Base-by-base conservation (phyloP, 192 early-diverging fungal genomes). In the Rhizoclosmatium globosum region DNA sequence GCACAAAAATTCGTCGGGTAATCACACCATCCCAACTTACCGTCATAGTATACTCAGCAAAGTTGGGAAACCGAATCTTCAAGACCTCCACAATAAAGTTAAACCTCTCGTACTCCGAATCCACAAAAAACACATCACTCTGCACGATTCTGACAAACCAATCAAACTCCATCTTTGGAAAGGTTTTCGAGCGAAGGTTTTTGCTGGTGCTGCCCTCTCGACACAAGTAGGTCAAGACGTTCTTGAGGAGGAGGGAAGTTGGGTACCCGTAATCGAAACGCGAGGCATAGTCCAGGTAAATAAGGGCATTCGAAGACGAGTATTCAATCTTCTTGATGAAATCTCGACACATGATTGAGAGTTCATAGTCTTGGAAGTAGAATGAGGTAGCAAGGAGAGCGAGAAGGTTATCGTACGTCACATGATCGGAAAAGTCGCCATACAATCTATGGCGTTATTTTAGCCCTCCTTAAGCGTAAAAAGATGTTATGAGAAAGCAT, bases 141-240 rank as follows among this genome's bases (percentile, higher is more conserved):
- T 76, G 74, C 4, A 76, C 74, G 31, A 76, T 66, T 6, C 64
- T 39, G 19, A 13, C 38, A 45, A 76, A 76, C 74, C 74, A 76
- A 2, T 23, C 47, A 56, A 76, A 76, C 19, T 76, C 74, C 64
- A 76, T 76, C 45, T 76, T 65, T 19, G 44, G 42, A 66, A 76
- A 76, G 39, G 74, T 76, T n/a, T 53, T 53, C 9, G 17, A 19
- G 7, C 60, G 31, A 4, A 76, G 19, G 31, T 76, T 76, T 45
- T 47, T 56, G 64, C 46, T 66, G 38, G 64, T 66, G 60, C 38
- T 56, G 4, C 59, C 57, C 41, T 76, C 74, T 2, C 74, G 74
- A 41, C 74, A 76, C 7, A 76, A 44, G 50, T 62, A 76, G 3
- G 48, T 67, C 3, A 76, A 47, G 13, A 61, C 64, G 41, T 76